Base-by-base conservation (phyloP, 257 asterid species). In the Solanum arcanum region DNA sequence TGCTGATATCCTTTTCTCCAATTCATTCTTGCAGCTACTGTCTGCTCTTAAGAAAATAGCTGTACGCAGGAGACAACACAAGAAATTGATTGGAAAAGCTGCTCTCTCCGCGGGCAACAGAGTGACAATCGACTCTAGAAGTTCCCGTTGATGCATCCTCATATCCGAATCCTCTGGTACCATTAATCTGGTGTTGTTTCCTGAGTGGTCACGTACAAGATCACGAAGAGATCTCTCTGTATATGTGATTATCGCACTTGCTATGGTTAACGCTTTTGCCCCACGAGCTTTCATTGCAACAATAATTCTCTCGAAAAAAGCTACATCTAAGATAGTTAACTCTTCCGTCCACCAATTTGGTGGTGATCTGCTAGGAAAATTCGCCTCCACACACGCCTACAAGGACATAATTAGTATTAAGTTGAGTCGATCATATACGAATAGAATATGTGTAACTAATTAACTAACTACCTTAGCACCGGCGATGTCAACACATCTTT, bases 291-390 rank as follows among this genome's bases (percentile, higher is more conserved):
- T 94, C 98, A 97, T 96, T 21, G 97, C 64, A 3, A 90, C 49
- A 0, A 96, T 89, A 21, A 96, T 92, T 83, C 91, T 93, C 25
- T 91, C 92, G 20, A 97, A 97, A 93, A 94, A 95, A n/a, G 23
- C 39, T 70, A 93, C 88, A 87, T 90, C 97, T 46, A 97, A 64
- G 89, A 97, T 94, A 5, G 97, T 91, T 9, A 97, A 92, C 96
- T 97, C 99, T 75, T 97, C 99, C 10, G 99, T 95, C 99, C 99
- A 97, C 99, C 99, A 97, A 78, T 97, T 97, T 18, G 98, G 95
- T 18, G 98, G 99, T 72, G 99, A 94, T 42, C 98, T 95, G 92
- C 99, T 94, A 6, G 99, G 99, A 88, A 95, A 97, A 83, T 96
- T 95, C 13, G 99, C 95, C 91, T 97, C 99, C 4, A 93, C 94